Evolutionary conservation across 2,329 filamentous ascomycete genomes (phyloP), one percentile per base, ranked within the genome.

Genomic region (Periconia macrospinosa): DNA sequence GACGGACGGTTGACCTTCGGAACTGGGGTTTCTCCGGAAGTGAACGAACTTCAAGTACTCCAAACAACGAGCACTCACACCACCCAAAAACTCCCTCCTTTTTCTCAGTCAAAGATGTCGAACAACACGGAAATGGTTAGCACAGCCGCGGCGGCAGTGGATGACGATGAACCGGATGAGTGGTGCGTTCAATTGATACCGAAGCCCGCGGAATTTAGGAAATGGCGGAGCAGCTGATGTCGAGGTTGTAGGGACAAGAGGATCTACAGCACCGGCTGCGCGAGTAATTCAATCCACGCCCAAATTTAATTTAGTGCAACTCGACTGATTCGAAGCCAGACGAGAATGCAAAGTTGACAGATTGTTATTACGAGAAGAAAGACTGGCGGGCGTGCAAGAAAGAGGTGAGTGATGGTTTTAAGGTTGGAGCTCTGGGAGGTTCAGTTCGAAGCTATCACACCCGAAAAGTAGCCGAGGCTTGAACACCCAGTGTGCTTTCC

Each of bases 291-390:
- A 5, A 17, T 27, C 23, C 23, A 3, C 23, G 23, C 8, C 9
- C 1, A 33, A n/a, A 14, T 37, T n/a, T 37, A 19, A n/a, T 35
- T 11, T 6, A 35, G 9, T 13, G 13, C 2, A 2, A 11, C 17
- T 23, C 33, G 47, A 56, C 23, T 56, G 20, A 2, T 19, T 5
- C 23, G 3, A 27, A 17, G 3, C 23, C 40, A 97, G 93, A 85
- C 19, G 93, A 97, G 70, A 96, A 97, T 69, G 79, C 84, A 50
- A 92, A 86, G 69, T 84, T 99, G 86, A 97, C 92, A 35, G 91
- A 97, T 73, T 99, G 94, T 76, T 96, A 95, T 75, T 96, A 86
- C 70, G 91, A 93, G 51, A 96, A 92, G 82, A 96, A 92, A 73
- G 94, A 99, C 72, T 99, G 94, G 93, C 83, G 94, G 63, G 81